Conservation (phyloP, 495 filamentous ascomycete genomes). For the Filosporella fistucella region DNA sequence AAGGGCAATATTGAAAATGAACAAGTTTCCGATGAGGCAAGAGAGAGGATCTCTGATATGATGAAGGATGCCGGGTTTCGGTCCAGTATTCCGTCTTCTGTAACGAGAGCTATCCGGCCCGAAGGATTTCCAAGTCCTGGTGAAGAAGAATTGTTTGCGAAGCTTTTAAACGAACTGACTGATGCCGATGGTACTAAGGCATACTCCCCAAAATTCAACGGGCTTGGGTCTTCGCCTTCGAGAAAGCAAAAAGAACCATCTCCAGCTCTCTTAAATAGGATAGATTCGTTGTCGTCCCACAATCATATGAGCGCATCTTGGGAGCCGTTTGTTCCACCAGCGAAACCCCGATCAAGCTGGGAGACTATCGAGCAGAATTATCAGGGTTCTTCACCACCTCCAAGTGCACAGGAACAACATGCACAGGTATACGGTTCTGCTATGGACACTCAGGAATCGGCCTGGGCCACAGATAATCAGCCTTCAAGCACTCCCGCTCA, state of each 20-base stretch:
- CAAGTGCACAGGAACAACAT: too few relatives aligned
- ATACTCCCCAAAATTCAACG: slow-evolving; percentile 26
- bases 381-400: not conserved
- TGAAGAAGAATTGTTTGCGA: slow-evolving; percentile 12
- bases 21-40: slow-evolving; percentile 21
- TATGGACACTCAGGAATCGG: too few relatives aligned
- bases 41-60: slow-evolving; percentile 30
- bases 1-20: too few relatives aligned
- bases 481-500: too few relatives aligned
- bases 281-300: not conserved
- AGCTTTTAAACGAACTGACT: slow-evolving; percentile 14
- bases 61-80: slow-evolving; percentile 37
- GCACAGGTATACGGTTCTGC: too few relatives aligned
- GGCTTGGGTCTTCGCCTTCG: slow-evolving; percentile 27
- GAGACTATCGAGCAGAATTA: slow-evolving; percentile 4
- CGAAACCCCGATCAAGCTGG: slow-evolving; percentile 18
- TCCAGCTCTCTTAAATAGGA: slow-evolving; percentile 1
- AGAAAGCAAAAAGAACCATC: not conserved
- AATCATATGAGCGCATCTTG: not conserved
- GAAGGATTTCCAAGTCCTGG: slow-evolving; percentile 14
- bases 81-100: slow-evolving; percentile 29
- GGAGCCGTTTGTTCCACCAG: too few relatives aligned
- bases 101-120: slow-evolving; percentile 19
- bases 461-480: too few relatives aligned
- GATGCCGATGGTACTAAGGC: slow-evolving; percentile 3